Evolutionary conservation across 2,329 filamentous ascomycete species (phyloP).

Genomic region (Dactylellina sp.): DNA sequence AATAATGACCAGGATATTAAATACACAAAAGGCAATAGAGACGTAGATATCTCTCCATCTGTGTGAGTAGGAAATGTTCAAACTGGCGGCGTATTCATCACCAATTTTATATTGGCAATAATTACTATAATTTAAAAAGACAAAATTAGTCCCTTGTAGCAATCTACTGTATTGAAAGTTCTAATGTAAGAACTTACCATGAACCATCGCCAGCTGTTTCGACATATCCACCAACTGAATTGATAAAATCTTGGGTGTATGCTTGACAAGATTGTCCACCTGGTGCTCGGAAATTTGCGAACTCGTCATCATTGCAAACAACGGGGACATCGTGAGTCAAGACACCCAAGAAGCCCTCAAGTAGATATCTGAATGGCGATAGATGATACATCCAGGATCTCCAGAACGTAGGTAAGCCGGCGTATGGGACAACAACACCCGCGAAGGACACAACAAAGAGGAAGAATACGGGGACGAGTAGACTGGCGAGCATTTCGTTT

Average conservation of each 20-base stretch:
- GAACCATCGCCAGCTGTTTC: conserved; percentile 67
- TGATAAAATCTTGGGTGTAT: conserved; percentile 70
- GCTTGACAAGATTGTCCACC: conserved; percentile 71
- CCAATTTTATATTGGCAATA: conserved; percentile 74
- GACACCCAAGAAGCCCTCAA: conserved; percentile 72
- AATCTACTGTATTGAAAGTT: conserved; percentile 4
- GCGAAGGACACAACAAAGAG: conserved; percentile 78
- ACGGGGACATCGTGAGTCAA: conserved; percentile 70
- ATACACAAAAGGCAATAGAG: conserved; percentile 68
- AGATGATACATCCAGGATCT: conserved; percentile 74
- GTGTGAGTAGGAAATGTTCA: conserved; percentile 72
- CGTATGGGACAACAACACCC: conserved; percentile 78
- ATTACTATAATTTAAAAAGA: conserved; percentile 63
- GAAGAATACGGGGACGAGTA: conserved; percentile 77
- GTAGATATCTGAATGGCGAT: conserved; percentile 75
- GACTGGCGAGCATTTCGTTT: conserved; percentile 74
- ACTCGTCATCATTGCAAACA: conserved; percentile 69
- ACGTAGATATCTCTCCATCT: conserved; percentile 75
- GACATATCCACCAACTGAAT: conserved; percentile 72
- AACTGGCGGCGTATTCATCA: conserved; percentile 70
- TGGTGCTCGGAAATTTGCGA: conserved; percentile 72
- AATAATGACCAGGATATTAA: conserved; percentile 72
- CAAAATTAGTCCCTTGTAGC: conserved; percentile 62
- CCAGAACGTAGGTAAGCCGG: conserved; percentile 75
- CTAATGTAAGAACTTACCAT: conserved; percentile 19